Conservation (phyloP, 441 rosid genomes). For the Omphalea diandra region DNA sequence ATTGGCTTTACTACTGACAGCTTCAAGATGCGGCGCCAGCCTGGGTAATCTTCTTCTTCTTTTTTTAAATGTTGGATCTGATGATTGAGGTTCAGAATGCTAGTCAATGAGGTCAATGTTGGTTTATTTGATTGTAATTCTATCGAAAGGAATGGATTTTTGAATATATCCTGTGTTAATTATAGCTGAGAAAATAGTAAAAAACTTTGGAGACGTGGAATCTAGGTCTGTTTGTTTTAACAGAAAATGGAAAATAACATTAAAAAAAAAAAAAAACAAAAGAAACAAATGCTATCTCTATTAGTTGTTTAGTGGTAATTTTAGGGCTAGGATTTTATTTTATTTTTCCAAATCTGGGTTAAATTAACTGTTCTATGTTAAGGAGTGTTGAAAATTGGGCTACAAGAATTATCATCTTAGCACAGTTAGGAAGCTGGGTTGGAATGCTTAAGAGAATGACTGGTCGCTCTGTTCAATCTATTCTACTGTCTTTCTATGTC, state of each 20-base stretch:
- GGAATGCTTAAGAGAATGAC: neutral
- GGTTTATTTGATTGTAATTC: neutral
- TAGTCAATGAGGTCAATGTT: neutral
- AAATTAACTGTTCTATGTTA: neutral
- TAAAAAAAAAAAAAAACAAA: too few species aligned
- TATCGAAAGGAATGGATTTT: neutral
- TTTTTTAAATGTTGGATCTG: neutral
- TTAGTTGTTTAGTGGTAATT: too few species aligned
- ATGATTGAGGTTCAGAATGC: too few species aligned
- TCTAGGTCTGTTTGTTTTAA: neutral
- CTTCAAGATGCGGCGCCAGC: slow-evolving; percentile 83
- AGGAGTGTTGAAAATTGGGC: neutral
- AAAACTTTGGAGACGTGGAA: neutral
- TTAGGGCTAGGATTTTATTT: too few species aligned
- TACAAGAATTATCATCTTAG: neutral
- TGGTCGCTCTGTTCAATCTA: neutral
- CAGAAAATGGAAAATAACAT: neutral
- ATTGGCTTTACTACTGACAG: slow-evolving; percentile 74
- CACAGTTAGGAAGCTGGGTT: neutral
- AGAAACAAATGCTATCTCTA: too few species aligned
- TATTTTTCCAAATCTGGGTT: too few species aligned
- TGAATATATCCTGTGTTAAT: neutral
- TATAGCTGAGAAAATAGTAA: neutral
- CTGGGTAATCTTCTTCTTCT: slow-evolving; percentile 45
- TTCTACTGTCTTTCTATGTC: neutral